These are phyloP conservation scores for Rhizopus stolonifer DNA, from an alignment of 371 early-diverging fungal species.

Conservation along the genomic window DNA sequence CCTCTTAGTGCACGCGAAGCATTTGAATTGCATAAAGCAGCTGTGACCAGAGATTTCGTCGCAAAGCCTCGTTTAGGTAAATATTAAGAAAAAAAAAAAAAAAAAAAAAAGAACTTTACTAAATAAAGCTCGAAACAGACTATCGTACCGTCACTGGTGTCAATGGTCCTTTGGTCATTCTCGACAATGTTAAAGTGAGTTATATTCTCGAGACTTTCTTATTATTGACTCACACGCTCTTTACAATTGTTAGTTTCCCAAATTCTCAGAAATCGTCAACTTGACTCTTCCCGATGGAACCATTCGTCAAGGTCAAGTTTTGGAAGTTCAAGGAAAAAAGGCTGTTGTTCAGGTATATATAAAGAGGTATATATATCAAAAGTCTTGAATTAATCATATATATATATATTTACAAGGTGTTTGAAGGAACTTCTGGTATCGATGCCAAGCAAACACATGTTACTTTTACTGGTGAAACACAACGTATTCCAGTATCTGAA, in stretches of 20 bases:
- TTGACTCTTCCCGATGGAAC: slow-evolving; percentile 98
- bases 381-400: not conserved
- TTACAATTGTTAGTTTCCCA: slow-evolving; percentile 75
- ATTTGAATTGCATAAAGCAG: slow-evolving; percentile 71
- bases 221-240: not conserved
- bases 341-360: slow-evolving; percentile 95
- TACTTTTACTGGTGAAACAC: slow-evolving; percentile 97
- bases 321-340: slow-evolving; percentile 98
- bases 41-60: slow-evolving; percentile 86
- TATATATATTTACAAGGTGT: slow-evolving; percentile 66
- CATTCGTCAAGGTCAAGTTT: slow-evolving; percentile 96
- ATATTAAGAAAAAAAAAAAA: not conserved
- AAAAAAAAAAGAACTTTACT: slow-evolving; percentile 1
- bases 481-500: slow-evolving; percentile 98
- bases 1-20: slow-evolving; percentile 58
- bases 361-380: slow-evolving; percentile 10
- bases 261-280: slow-evolving; percentile 98
- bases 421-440: slow-evolving; percentile 99
- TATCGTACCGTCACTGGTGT: slow-evolving; percentile 99
- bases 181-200: slow-evolving; percentile 96
- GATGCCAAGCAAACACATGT: slow-evolving; percentile 98
- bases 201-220: slow-evolving; percentile 3
- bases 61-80: slow-evolving; percentile 91
- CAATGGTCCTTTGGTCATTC: slow-evolving; percentile 99
- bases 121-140: slow-evolving; percentile 55